Percentiles rank a stretch among this genome's conserved stretches.
Conservation (phyloP, 2,329 filamentous ascomycete species). For the Colletotrichum godetiae region DNA sequence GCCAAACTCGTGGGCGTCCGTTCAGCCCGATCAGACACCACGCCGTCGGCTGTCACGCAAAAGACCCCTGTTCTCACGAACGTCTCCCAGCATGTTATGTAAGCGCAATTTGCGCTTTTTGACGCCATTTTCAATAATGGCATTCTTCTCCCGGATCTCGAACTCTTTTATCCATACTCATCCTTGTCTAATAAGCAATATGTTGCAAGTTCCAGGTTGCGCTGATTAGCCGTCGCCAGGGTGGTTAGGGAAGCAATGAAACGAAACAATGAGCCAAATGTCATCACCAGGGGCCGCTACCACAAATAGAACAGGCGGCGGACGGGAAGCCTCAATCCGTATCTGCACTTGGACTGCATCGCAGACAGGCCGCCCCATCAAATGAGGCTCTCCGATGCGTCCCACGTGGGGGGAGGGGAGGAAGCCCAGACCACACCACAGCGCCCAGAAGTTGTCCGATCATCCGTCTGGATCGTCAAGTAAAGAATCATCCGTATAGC, state of each 20-base stretch:
- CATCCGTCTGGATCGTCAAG: neutral
- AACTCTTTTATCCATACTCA: neutral
- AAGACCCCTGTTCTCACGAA: neutral
- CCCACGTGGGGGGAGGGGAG: constrained; percentile 27
- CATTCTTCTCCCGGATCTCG: constrained; percentile 2
- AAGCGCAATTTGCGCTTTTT: constrained; percentile 19
- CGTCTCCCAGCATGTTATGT: neutral
- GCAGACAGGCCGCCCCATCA: constrained; percentile 27
- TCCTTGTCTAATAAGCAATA: constrained; percentile 16
- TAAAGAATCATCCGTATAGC: too few relatives aligned
- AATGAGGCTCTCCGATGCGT: constrained; percentile 31
- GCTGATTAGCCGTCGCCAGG: neutral
- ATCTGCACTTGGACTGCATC: constrained; percentile 4
- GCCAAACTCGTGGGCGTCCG: constrained; percentile 14
- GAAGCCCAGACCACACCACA: constrained; percentile 4
- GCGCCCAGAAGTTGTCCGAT: neutral
- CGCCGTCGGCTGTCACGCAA: neutral
- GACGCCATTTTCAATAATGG: constrained; percentile 25
- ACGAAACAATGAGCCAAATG: constrained; percentile 23
- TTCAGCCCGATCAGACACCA: neutral
- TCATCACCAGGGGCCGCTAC: constrained; percentile 5
- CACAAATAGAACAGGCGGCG: constrained; percentile 16
- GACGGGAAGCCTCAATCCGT: neutral
- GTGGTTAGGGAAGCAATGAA: neutral
- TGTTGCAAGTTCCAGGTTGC: neutral